phyloP scores from a whole-genome alignment of 768 basidiomycete species.

The Tylopilus subfusipes region DNA sequence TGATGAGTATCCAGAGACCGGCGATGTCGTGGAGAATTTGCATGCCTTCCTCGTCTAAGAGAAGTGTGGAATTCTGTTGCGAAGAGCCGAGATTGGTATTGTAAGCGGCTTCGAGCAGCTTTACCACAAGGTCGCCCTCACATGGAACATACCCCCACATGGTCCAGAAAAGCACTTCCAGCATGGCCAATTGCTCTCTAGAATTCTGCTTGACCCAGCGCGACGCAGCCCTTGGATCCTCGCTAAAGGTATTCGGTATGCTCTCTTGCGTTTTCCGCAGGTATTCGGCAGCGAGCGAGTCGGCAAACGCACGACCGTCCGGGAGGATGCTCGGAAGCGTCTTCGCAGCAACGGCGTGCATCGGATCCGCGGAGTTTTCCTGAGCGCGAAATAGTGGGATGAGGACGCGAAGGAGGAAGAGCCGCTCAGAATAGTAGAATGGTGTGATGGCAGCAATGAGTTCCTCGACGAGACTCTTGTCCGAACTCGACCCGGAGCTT shows the following conservation, averaged over 20 bases:
- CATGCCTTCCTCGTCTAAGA: slow-evolving; percentile 71
- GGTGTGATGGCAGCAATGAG: slow-evolving; percentile 65
- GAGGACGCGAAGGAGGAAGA: slow-evolving; percentile 64
- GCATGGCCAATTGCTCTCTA: slow-evolving; percentile 72
- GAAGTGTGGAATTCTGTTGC: slow-evolving; percentile 60
- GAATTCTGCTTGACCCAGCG: slow-evolving; percentile 70
- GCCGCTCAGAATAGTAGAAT: slow-evolving; percentile 79
- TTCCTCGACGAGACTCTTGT: slow-evolving; percentile 33
- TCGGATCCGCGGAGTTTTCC: slow-evolving; percentile 51
- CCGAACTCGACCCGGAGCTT: slow-evolving; percentile 42
- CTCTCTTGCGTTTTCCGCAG: slow-evolving; percentile 44
- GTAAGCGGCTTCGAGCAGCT: slow-evolving; percentile 64
- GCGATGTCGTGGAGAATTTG: slow-evolving; percentile 66
- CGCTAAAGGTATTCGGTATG: slow-evolving; percentile 43
- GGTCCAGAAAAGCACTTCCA: slow-evolving; percentile 87
- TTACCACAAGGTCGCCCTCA: slow-evolving; percentile 57
- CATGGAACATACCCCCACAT: slow-evolving; percentile 77
- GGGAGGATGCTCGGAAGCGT: slow-evolving; percentile 59
- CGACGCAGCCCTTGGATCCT: slow-evolving; percentile 57
- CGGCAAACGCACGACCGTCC: slow-evolving; percentile 61
- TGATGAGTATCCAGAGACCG: slow-evolving; percentile 74
- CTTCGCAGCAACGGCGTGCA: slow-evolving; percentile 51
- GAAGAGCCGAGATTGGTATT: slow-evolving; percentile 57
- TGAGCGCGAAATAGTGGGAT: slow-evolving; percentile 74
- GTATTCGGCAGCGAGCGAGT: slow-evolving; percentile 60